Evolutionary conservation across 192 early-diverging fungal species (phyloP).

Genomic region (Coemansia sp.): DNA sequence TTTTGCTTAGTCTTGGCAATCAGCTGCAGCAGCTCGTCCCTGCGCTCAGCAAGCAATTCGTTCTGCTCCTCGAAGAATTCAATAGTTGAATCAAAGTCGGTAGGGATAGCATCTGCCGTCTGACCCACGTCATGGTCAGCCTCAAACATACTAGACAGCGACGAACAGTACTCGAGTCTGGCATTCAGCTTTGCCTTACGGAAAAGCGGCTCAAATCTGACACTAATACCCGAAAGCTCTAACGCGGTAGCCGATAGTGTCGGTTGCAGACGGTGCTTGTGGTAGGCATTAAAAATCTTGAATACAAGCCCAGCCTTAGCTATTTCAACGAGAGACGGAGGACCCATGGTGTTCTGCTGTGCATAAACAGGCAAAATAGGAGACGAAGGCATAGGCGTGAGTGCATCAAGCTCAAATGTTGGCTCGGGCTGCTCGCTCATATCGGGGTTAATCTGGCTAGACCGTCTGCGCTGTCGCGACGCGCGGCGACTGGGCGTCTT

Average conservation of each 20-base stretch:
- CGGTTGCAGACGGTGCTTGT: constrained; percentile 21
- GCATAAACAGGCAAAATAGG: neutral
- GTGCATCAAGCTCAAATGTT: constrained; percentile 24
- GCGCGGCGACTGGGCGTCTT: constrained; percentile 1
- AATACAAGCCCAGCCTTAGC: constrained; percentile 43
- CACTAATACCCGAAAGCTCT: constrained; percentile 11
- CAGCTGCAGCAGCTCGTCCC: constrained; percentile 31
- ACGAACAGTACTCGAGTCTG: constrained; percentile 41
- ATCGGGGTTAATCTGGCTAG: neutral
- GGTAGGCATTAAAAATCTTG: constrained; percentile 27
- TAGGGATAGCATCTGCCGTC: constrained; percentile 9
- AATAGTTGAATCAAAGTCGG: constrained; percentile 8
- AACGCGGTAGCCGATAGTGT: neutral
- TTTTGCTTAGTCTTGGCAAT: constrained; percentile 29
- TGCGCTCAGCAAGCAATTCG: constrained; percentile 16
- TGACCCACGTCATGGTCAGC: constrained; percentile 35
- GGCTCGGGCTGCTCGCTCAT: constrained; percentile 2
- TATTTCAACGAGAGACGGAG: constrained; percentile 19
- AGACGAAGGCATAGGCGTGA: constrained; percentile 20
- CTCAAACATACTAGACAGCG: constrained; percentile 38
- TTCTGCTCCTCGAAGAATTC: constrained; percentile 35
- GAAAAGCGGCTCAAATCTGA: constrained; percentile 31
- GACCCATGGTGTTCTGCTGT: neutral
- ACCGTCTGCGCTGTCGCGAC: constrained; percentile 6
- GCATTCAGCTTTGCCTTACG: constrained; percentile 40